These are phyloP conservation scores for Pelargonium cotyledonis DNA, from an alignment of 441 rosid genomes.

Conservation along the genomic window DNA sequence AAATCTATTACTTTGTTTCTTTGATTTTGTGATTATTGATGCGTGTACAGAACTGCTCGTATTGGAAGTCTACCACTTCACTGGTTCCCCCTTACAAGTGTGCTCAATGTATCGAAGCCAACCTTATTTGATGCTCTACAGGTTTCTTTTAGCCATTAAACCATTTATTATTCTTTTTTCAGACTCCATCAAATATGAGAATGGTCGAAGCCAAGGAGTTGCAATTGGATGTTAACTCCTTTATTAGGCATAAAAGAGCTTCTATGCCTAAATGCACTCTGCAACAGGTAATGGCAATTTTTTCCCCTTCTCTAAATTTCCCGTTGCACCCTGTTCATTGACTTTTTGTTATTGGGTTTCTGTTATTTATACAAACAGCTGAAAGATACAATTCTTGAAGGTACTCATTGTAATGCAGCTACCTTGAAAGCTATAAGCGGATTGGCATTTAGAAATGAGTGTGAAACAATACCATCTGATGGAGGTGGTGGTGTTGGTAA, in stretches of 20 bases:
- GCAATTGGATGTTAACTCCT: constrained; percentile 41
- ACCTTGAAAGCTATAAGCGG: constrained; percentile 33
- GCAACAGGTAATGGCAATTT: constrained; percentile 30
- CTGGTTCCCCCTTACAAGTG: neutral
- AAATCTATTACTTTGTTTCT: neutral
- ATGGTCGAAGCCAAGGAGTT: constrained; percentile 26
- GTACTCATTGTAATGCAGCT: constrained; percentile 27
- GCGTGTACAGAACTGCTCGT: neutral
- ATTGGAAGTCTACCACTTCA: neutral
- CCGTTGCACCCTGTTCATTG: constrained; percentile 8
- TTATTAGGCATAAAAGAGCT: constrained; percentile 41
- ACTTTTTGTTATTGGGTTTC: constrained; percentile 7
- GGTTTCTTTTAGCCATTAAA: neutral
- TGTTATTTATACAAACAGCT: constrained; percentile 32
- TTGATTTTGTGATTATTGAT: neutral
- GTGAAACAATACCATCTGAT: neutral
- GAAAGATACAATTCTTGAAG: constrained; percentile 32
- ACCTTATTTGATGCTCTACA: neutral
- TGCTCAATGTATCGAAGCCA: neutral
- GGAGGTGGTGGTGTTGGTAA: constrained; percentile 13
- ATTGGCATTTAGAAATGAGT: constrained; percentile 19
- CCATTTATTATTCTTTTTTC: constrained; percentile 11
- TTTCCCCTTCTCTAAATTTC: neutral
- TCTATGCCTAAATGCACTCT: constrained; percentile 36
- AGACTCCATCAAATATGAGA: constrained; percentile 33